These are phyloP conservation scores for Filobasidium floriforme DNA, from an alignment of 768 basidiomycete genomes.

Conservation along the genomic window DNA sequence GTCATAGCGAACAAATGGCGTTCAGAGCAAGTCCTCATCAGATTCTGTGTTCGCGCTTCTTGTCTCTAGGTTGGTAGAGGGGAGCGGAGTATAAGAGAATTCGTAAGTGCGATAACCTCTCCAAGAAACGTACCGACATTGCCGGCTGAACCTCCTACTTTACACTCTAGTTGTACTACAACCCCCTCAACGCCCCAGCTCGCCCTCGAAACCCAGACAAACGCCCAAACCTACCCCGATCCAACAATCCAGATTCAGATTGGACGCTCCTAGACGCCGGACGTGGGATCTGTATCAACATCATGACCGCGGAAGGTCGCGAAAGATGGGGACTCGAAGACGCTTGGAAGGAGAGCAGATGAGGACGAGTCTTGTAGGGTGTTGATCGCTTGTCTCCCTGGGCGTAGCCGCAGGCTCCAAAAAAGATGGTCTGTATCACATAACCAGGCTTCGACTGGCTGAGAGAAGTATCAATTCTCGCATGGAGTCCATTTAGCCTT, in stretches of 20 bases:
- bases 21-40: not conserved
- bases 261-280: constrained; percentile 22
- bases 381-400: too few relatives aligned
- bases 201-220: not conserved
- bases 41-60: not conserved
- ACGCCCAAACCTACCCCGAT: constrained; percentile 8
- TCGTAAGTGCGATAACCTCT: constrained; percentile 23
- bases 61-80: constrained; percentile 28
- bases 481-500: too few relatives aligned
- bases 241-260: constrained; percentile 18
- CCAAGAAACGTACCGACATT: not conserved
- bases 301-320: constrained; percentile 38
- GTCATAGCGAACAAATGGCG: too few relatives aligned
- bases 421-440: too few relatives aligned
- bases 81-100: constrained; percentile 34
- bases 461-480: too few relatives aligned
- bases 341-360: constrained; percentile 24
- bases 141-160: not conserved
- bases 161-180: constrained; percentile 8
- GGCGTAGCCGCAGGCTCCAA: too few relatives aligned
- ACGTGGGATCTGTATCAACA: constrained; percentile 30
- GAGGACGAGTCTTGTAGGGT: too few relatives aligned
- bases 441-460: too few relatives aligned
- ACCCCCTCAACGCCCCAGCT: constrained; percentile 19
- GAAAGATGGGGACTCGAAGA: constrained; percentile 35